Evolutionary conservation across 371 early-diverging fungal genomes (phyloP), one percentile per base, ranked within the genome.

Genomic region (Furculomyces boomerangus): DNA sequence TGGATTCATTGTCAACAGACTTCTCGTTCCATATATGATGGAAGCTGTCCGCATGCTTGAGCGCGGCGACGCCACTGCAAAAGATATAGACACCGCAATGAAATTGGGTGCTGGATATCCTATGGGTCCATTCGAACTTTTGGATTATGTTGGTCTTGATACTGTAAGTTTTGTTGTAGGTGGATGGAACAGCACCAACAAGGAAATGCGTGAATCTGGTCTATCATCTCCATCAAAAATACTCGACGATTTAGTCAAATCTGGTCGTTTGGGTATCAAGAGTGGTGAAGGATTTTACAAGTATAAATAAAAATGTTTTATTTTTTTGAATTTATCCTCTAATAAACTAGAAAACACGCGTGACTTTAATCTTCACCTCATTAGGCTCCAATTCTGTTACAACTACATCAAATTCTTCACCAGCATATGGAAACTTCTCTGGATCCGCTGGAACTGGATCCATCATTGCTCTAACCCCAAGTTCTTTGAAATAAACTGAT

Each of bases 61-160:
- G 62, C 86, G 93, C 59, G 88, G 84, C 25, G 94, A 88, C 40
- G 94, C 94, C 1, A 71, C 79, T 24, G 71, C 80, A 47, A 70
- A 81, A 61, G 97, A 96, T 63, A 81, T 96, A 41, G 97, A 96
- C 63, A 81, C 78, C 28, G 93, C 93, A 31, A 96, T 96, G 97
- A 93, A 93, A 70, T 80, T 93, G 46, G 97, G 97, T 55, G 93
- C 94, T 45, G 97, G 94, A 30, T 92, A 92, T 77, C 96, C 94
- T 2, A 93, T 96, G 94, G 96, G 96, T 20, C 94, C 96, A 18
- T 83, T 93, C 58, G 90, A 92, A 71, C 77, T 93, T 32, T 76
- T 82, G 49, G 96, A 93, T 66, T 92, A 90, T 68, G 87, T 96
- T 41, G 96, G 96, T 29, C 74, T 96, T 55, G 96, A 96, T 75